Percentiles rank a stretch among this genome's conserved stretches.
phyloP scores from a whole-genome alignment of 768 basidiomycete genomes.

The Leccinum variicolor region DNA sequence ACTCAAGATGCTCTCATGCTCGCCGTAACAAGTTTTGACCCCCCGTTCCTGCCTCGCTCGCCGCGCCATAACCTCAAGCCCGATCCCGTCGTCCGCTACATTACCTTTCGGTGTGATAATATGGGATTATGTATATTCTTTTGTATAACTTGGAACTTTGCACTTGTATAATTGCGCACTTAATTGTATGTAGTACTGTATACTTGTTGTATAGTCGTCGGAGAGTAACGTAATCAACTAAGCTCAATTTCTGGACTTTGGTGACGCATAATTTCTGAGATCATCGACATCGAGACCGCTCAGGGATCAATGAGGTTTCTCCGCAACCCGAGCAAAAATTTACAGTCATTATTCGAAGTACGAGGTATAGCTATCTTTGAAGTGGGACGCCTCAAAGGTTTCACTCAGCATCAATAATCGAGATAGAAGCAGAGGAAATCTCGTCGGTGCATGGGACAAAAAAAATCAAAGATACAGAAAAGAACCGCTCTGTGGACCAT shows the following conservation, averaged over 20 bases:
- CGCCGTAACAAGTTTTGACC: not conserved
- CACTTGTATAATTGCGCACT: slow-evolving; percentile 22
- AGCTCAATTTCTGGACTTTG: not conserved
- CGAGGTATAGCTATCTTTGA: not conserved
- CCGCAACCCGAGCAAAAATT: not conserved
- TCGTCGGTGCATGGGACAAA: not conserved
- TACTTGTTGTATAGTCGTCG: slow-evolving; percentile 9
- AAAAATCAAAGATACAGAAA: not conserved
- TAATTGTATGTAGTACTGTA: slow-evolving; percentile 20
- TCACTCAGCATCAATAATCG: not conserved
- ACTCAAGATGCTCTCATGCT: slow-evolving; percentile 22
- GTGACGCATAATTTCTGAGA: not conserved
- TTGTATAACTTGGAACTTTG: slow-evolving; percentile 22
- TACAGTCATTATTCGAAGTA: not conserved
- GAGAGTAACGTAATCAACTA: not conserved
- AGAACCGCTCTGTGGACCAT: not conserved
- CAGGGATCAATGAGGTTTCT: not conserved
- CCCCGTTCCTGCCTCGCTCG: slow-evolving; percentile 5
- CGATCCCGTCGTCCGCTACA: slow-evolving; percentile 6
- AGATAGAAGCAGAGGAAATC: not conserved
- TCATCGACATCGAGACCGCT: not conserved
- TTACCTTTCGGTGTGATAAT: slow-evolving; percentile 23
- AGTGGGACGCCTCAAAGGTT: not conserved
- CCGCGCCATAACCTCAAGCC: slow-evolving; percentile 20
- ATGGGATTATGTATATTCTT: slow-evolving; percentile 31